These are phyloP conservation scores for Trametes sp. DNA, from an alignment of 1,284 basidiomycete species.

Conservation along the genomic window DNA sequence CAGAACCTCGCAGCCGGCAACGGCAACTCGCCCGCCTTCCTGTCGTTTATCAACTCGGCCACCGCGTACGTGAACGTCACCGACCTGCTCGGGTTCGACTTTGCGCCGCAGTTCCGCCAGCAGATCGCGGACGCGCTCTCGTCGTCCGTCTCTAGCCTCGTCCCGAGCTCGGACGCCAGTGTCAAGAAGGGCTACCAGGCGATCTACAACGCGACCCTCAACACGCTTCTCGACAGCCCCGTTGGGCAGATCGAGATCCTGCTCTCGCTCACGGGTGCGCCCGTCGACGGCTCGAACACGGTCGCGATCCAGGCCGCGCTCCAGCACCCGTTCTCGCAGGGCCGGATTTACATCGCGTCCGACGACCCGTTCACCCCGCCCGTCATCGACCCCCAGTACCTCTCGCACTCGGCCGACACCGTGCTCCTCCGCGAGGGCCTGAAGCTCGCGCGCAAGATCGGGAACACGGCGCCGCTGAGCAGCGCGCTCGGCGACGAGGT, in stretches of 20 bases:
- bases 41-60: conserved; percentile 73
- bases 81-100: conserved; percentile 51
- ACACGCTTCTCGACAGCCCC: conserved; percentile 52
- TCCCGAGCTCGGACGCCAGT: conserved; percentile 54
- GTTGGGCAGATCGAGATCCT: conserved; percentile 72
- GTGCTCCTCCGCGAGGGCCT: conserved; percentile 63
- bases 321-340: conserved; percentile 65
- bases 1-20: conserved; percentile 27
- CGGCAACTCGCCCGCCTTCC: conserved; percentile 49
- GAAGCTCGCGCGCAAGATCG: conserved; percentile 57
- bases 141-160: conserved; percentile 48
- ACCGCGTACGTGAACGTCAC: conserved; percentile 71
- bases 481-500: conserved; percentile 46
- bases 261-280: conserved; percentile 59
- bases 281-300: conserved; percentile 43
- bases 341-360: conserved; percentile 54
- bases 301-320: conserved; percentile 70
- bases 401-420: conserved; percentile 61
- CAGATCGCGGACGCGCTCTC: conserved; percentile 46
- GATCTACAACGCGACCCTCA: conserved; percentile 60
- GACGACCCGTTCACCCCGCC: conserved; percentile 62
- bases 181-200: conserved; percentile 71
- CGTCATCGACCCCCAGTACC: conserved; percentile 69
- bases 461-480: conserved; percentile 49
- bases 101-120: conserved; percentile 42